These are phyloP conservation scores for Athelia psychrophila DNA, from an alignment of 1,284 basidiomycete genomes.

Conservation along the genomic window DNA sequence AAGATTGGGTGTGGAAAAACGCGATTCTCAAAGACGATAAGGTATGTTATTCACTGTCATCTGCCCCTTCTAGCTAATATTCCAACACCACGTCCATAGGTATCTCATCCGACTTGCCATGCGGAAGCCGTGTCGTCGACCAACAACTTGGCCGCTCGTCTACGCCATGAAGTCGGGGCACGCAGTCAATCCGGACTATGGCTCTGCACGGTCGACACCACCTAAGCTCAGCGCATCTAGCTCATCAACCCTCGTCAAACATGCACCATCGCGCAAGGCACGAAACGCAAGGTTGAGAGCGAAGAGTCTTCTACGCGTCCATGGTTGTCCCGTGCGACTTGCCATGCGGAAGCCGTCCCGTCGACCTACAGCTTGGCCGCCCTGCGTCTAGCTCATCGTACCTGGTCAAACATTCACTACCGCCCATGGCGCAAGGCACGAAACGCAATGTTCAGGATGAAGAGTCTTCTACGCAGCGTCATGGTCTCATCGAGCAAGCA, in stretches of 20 bases:
- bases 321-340: too few relatives aligned
- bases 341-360: too few relatives aligned
- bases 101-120: slow-evolving; percentile 92
- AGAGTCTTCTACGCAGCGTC: too few relatives aligned
- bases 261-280: slow-evolving; percentile 48
- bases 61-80: background rate
- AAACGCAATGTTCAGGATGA: too few relatives aligned
- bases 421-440: too few relatives aligned
- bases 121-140: slow-evolving; percentile 71
- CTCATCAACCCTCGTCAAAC: slow-evolving; percentile 43
- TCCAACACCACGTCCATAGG: slow-evolving; percentile 36
- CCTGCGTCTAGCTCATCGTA: too few relatives aligned
- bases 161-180: slow-evolving; percentile 55
- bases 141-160: slow-evolving; percentile 53
- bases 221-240: slow-evolving; percentile 25
- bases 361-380: too few relatives aligned
- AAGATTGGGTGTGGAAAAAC: slow-evolving; percentile 98
- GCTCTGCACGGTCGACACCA: slow-evolving; percentile 40
- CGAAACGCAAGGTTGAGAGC: slow-evolving; percentile 69
- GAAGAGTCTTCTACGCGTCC: slow-evolving; percentile 35
- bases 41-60: slow-evolving; percentile 44
- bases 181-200: slow-evolving; percentile 71
- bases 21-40: slow-evolving; percentile 80
- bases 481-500: too few relatives aligned
- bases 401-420: too few relatives aligned